Conservation (phyloP, 441 rosid genomes). For the Eruca vesicaria region DNA sequence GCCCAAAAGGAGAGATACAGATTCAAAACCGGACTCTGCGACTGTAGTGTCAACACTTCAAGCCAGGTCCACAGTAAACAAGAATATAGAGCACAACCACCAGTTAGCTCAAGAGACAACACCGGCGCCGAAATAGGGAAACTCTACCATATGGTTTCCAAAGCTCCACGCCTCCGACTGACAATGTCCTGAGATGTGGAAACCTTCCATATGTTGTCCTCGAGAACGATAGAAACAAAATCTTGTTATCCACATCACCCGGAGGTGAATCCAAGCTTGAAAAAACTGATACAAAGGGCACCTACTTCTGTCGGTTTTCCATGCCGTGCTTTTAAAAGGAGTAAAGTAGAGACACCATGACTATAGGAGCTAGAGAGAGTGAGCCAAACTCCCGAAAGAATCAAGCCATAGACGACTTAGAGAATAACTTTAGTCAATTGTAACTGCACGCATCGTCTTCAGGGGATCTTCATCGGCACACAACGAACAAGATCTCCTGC, state of each 20-base stretch:
- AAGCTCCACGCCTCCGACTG: not conserved
- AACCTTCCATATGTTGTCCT: not conserved
- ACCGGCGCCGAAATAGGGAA: not conserved
- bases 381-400: not conserved
- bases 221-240: not conserved
- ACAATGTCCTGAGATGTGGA: not conserved
- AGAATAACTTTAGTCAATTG: too few relatives aligned
- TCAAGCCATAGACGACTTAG: not conserved
- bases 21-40: not conserved
- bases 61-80: not conserved
- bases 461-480: not conserved
- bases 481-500: too few relatives aligned
- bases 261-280: not conserved
- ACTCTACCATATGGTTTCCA: not conserved
- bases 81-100: not conserved
- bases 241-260: not conserved
- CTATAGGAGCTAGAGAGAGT: not conserved
- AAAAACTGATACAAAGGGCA: not conserved
- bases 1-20: not conserved
- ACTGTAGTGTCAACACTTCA: not conserved
- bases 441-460: too few relatives aligned
- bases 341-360: not conserved
- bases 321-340: not conserved
- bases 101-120: not conserved
- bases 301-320: not conserved